phyloP scores from a whole-genome alignment of 1,284 basidiomycete genomes.

The Irpex lacteus region DNA sequence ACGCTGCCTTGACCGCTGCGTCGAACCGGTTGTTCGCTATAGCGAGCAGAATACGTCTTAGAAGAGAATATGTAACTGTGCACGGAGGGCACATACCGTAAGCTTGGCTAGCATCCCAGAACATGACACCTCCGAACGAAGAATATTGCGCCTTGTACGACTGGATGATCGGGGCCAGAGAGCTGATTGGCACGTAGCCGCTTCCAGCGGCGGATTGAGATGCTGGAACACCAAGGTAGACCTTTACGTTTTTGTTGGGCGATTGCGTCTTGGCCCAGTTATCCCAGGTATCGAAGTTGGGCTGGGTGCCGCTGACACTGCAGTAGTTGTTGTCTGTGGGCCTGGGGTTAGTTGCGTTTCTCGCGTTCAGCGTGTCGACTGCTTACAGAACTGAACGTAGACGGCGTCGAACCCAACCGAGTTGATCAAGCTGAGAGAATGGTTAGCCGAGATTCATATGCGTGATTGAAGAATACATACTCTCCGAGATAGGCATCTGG shows the following conservation, averaged over 20 bases:
- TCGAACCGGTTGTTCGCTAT: slow-evolving; percentile 54
- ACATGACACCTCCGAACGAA: slow-evolving; percentile 70
- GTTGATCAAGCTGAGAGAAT: slow-evolving; percentile 39
- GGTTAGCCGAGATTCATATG: not conserved
- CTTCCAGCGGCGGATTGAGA: slow-evolving; percentile 44
- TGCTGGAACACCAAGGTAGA: slow-evolving; percentile 63
- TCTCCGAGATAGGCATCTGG: slow-evolving; percentile 56
- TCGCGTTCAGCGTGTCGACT: not conserved
- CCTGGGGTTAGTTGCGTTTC: not conserved
- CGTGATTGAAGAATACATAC: slow-evolving; percentile 12
- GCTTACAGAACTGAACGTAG: slow-evolving; percentile 58
- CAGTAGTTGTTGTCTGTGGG: slow-evolving; percentile 58
- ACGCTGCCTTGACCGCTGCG: slow-evolving; percentile 46
- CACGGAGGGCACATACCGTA: slow-evolving; percentile 37
- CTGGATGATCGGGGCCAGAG: slow-evolving; percentile 42
- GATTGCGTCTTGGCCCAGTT: slow-evolving; percentile 59
- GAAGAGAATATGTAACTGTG: not conserved
- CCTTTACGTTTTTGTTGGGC: slow-evolving; percentile 57
- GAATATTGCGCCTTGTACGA: slow-evolving; percentile 47
- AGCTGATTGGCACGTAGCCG: slow-evolving; percentile 49
- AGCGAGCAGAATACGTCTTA: not conserved
- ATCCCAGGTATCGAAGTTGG: slow-evolving; percentile 51
- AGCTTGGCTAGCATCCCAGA: slow-evolving; percentile 64
- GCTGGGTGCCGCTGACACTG: slow-evolving; percentile 22
- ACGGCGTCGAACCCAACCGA: slow-evolving; percentile 58